A percentile compares a stretch with the other conserved stretches of the same genome.
phyloP scores from a whole-genome alignment of 768 basidiomycete species.

The Suillus subalutaceus region DNA sequence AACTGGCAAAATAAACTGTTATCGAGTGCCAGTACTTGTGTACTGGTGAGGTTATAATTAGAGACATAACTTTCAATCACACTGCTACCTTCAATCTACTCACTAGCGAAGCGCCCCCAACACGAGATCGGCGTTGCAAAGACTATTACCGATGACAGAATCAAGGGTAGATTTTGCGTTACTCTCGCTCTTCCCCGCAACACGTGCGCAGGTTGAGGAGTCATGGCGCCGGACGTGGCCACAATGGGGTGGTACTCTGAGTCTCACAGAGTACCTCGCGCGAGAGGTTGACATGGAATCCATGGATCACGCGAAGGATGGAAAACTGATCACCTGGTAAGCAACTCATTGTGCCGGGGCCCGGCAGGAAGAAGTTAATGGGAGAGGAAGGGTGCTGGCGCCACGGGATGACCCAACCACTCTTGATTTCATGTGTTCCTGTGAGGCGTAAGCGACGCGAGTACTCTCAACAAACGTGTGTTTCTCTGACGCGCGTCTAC shows the following conservation, averaged over 20 bases:
- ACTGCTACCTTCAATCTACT: neutral
- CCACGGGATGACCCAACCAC: constrained; percentile 48
- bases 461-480: constrained; percentile 2
- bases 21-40: too few relatives aligned
- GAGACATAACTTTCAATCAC: too few relatives aligned
- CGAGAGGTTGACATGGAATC: constrained; percentile 41
- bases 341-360: constrained; percentile 1
- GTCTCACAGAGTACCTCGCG: constrained; percentile 45
- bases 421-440: constrained; percentile 56
- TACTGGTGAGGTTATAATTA: too few relatives aligned
- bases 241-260: constrained; percentile 46
- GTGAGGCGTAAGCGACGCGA: constrained; percentile 53
- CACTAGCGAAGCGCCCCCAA: neutral
- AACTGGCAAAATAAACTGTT: too few relatives aligned
- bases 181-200: constrained; percentile 48
- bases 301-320: constrained; percentile 45
- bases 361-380: neutral
- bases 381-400: constrained; percentile 52
- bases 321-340: constrained; percentile 53
- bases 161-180: neutral
- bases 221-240: constrained; percentile 38
- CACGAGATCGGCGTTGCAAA: neutral
- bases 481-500: constrained; percentile 18
- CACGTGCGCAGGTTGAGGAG: constrained; percentile 42
- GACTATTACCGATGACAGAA: neutral